Percentiles rank a stretch among this genome's conserved stretches.
phyloP scores from a whole-genome alignment of 345 rosid genomes.

The Raphanus sativus region DNA sequence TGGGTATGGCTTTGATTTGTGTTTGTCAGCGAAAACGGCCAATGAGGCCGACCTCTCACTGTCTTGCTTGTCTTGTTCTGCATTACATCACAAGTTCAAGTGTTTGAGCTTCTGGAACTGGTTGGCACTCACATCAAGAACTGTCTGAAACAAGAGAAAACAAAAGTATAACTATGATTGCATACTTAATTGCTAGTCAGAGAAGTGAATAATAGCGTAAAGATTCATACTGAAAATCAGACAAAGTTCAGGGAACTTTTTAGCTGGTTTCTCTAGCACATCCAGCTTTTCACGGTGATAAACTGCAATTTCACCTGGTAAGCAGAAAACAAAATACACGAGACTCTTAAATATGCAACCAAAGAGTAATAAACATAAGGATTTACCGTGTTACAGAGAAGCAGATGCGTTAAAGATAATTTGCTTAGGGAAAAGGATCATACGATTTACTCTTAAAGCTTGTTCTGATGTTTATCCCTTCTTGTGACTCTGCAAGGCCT shows the following conservation, averaged over 20 bases:
- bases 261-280: constrained; percentile 20
- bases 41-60: constrained; percentile 21
- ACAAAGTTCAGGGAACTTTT: background rate
- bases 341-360: background rate
- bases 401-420: background rate
- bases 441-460: background rate
- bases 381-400: constrained; percentile 19
- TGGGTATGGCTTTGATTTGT: constrained; percentile 25
- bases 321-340: background rate
- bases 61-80: constrained; percentile 34
- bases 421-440: constrained; percentile 6
- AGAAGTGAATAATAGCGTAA: constrained; percentile 4
- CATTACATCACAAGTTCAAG: constrained; percentile 20
- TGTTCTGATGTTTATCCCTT: constrained; percentile 37
- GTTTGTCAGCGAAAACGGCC: constrained; percentile 22
- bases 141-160: constrained; percentile 14
- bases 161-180: constrained; percentile 14
- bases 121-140: constrained; percentile 27
- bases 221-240: constrained; percentile 15
- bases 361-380: background rate
- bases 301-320: constrained; percentile 25
- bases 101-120: constrained; percentile 35
- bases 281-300: constrained; percentile 18
- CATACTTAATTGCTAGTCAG: constrained; percentile 1
- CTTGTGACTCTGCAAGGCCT: constrained; percentile 42